Percentiles rank a stretch among this genome's conserved stretches.
Evolutionary conservation across 164 flowering plant species (phyloP).

Genomic region (Magnolia kwangsiensis): DNA sequence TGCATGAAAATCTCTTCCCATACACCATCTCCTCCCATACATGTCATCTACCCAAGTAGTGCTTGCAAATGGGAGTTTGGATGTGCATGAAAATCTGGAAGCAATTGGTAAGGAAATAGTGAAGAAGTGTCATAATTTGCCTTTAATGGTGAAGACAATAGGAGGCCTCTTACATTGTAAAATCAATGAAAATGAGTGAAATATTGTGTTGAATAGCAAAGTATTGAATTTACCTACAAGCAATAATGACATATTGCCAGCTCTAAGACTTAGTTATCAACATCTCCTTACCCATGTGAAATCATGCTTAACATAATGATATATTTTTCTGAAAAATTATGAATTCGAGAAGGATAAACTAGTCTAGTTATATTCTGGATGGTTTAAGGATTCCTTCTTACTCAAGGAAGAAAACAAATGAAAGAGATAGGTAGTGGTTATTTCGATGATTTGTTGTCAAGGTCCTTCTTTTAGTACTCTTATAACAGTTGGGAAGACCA

Average conservation of each 20-base stretch:
- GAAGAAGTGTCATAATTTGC: slow-evolving; percentile 6
- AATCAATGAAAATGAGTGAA: slow-evolving; percentile 5
- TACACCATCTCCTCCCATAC: no score
- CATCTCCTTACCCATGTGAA: background rate
- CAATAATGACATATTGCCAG: background rate
- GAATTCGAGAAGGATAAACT: background rate
- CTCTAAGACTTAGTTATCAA: slow-evolving; percentile 4
- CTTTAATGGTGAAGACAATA: slow-evolving; percentile 4
- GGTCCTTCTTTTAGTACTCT: slow-evolving; percentile 3
- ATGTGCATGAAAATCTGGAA: background rate
- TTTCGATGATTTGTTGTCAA: background rate
- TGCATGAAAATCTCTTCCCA: no score
- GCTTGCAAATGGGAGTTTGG: background rate
- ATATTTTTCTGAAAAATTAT: slow-evolving; percentile 7
- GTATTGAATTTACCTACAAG: background rate
- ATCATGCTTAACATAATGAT: slow-evolving; percentile 7
- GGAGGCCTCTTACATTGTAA: background rate
- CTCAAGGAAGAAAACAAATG: background rate
- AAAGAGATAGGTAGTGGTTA: background rate
- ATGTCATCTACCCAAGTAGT: background rate
- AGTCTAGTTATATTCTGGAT: background rate
- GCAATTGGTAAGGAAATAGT: slow-evolving; percentile 4
- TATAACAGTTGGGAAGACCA: background rate
- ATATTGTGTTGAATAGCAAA: background rate
- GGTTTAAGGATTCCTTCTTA: slow-evolving; percentile 4